Base-by-base conservation (phyloP, 768 basidiomycete genomes). In the Boletus vermiculosoides region DNA sequence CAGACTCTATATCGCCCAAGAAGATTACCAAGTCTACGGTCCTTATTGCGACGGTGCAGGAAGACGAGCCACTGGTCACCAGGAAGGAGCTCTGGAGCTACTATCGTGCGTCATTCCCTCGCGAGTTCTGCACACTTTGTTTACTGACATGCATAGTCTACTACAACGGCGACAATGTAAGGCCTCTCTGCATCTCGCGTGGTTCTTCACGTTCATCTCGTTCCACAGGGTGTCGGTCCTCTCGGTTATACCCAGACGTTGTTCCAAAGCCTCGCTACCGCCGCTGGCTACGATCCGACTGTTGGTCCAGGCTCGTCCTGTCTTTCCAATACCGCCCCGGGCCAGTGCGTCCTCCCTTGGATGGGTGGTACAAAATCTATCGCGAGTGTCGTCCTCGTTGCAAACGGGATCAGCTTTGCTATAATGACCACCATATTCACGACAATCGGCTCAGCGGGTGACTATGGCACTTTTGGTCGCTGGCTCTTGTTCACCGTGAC, bases 371-470 rank as follows among this genome's bases (percentile, higher is more conserved):
- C 86, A 3, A 91, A 88, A 68, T 71, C 86, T 3, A 84, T 94
- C 37, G 82, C 86, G 15, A 89, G 90, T 42, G 73, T 92, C 28
- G 84, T 92, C 18, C 75, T 93, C 16, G 74, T 92, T 20, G 81
- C 90, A 0, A 92, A 88, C 46, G 90, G 90, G 1, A 74, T 86
- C 50, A 84, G 84, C 64, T 93, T 92, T 58, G 87, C 87, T 12
- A 75, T 90, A 18, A 91, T 92, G 89, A 91, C 91, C 0, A 58
- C 80, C 33, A 83, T 92, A 46, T 91, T 93, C 73, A 93, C 90
- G 2, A 90, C 88, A 0, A 83, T 93, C 41, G 84, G 86, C 15
- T 74, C 74, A 9, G 73, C 66, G 2, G 71, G 63, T 8, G 71
- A 72, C 36, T 74, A 72, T 46, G 71, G 72, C 12, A 71, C 60